Evolutionary conservation across 768 basidiomycete species (phyloP).

Genomic region (Mycena olivaceomarginata): DNA sequence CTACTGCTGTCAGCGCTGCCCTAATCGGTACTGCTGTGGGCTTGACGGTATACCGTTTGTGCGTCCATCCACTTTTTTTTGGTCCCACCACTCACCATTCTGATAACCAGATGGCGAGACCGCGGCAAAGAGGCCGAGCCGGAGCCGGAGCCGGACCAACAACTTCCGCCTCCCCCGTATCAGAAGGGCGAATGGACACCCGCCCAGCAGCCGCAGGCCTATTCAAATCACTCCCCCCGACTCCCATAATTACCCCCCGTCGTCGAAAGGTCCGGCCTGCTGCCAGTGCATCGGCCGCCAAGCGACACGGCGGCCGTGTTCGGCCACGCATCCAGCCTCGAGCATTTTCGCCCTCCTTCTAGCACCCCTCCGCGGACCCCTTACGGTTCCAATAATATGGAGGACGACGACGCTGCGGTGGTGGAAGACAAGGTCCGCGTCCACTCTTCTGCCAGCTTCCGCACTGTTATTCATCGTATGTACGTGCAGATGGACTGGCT

Average conservation of each 20-base stretch:
- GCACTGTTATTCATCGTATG: neutral
- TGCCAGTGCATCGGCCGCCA: constrained; percentile 50
- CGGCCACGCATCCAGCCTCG: constrained; percentile 43
- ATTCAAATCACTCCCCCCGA: constrained; percentile 59
- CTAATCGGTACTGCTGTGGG: constrained; percentile 92
- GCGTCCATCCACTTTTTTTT: constrained; percentile 55
- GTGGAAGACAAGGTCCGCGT: constrained; percentile 68
- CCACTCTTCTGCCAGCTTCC: constrained; percentile 13
- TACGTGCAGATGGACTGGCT: constrained; percentile 86
- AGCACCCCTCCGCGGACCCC: constrained; percentile 63
- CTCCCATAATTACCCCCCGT: constrained; percentile 54
- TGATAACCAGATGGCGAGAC: constrained; percentile 82
- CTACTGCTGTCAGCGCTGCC: constrained; percentile 89
- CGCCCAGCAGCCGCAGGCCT: constrained; percentile 51
- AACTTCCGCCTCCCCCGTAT: constrained; percentile 53
- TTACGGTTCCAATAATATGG: constrained; percentile 56
- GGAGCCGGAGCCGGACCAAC: constrained; percentile 52
- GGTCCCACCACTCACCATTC: constrained; percentile 9
- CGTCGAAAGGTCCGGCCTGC: constrained; percentile 59
- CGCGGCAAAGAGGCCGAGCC: constrained; percentile 73
- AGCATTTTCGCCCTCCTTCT: constrained; percentile 53
- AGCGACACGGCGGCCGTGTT: constrained; percentile 55
- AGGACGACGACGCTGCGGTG: constrained; percentile 55
- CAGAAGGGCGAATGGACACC: constrained; percentile 45
- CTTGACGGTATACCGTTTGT: constrained; percentile 91